A percentile compares a stretch with the other conserved stretches of the same genome.
Conservation (phyloP, 768 basidiomycete species). For the Chiua virens region DNA sequence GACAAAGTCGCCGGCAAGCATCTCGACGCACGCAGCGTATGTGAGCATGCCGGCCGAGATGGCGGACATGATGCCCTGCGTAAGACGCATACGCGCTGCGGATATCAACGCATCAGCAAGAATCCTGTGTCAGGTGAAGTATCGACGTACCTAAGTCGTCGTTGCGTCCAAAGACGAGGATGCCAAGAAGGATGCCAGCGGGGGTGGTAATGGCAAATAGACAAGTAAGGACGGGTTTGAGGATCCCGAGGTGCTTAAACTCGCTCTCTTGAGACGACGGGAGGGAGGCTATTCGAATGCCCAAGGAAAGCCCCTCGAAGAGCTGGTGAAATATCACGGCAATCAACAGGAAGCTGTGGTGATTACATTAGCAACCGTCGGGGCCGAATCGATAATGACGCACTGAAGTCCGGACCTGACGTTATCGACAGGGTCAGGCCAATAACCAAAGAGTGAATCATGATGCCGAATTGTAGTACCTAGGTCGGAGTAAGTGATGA, state of each 20-base stretch:
- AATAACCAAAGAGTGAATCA: constrained; percentile 82
- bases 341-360: constrained; percentile 64
- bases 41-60: constrained; percentile 82
- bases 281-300: constrained; percentile 73
- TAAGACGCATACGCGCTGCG: constrained; percentile 50
- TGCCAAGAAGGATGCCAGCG: constrained; percentile 60
- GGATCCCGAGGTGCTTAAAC: constrained; percentile 26
- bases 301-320: constrained; percentile 82
- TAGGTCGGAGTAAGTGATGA: constrained; percentile 26
- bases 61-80: constrained; percentile 77
- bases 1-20: constrained; percentile 85
- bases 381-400: constrained; percentile 32
- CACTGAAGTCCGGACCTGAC: constrained; percentile 68
- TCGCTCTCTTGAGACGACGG: constrained; percentile 38
- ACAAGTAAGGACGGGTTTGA: constrained; percentile 55
- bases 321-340: constrained; percentile 82
- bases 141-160: constrained; percentile 24
- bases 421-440: constrained; percentile 76
- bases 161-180: constrained; percentile 43
- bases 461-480: constrained; percentile 82
- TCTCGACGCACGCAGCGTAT: constrained; percentile 82
- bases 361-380: background rate
- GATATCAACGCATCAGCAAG: background rate
- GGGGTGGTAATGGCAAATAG: constrained; percentile 79
- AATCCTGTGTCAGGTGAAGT: background rate